A percentile compares a stretch with the other conserved stretches of the same genome.
These are phyloP conservation scores for Aspergillus carlsbadensis DNA, from an alignment of 495 filamentous ascomycete genomes.

Conservation along the genomic window DNA sequence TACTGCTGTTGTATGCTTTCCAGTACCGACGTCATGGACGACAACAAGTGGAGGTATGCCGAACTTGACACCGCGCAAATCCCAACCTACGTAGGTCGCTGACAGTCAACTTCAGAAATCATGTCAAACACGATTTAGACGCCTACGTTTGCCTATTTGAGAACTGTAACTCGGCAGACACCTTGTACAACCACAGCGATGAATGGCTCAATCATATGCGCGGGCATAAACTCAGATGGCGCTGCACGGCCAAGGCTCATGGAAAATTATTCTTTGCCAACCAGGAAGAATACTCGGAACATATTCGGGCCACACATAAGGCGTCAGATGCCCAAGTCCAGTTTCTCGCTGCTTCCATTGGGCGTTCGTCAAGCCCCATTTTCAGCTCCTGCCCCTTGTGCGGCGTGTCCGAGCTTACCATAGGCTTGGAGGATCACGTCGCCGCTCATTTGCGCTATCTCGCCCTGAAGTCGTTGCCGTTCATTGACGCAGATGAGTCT, in stretches of 20 bases:
- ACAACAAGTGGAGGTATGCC: not conserved
- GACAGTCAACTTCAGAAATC: not conserved
- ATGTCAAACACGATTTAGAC: constrained; percentile 1
- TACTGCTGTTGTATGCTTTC: too few species aligned
- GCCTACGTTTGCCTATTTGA: not conserved
- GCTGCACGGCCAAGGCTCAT: not conserved
- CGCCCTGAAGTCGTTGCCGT: not conserved
- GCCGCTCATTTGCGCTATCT: not conserved
- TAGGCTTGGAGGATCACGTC: not conserved
- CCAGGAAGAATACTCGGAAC: not conserved
- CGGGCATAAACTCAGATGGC: not conserved
- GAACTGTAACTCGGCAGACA: not conserved
- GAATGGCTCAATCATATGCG: not conserved
- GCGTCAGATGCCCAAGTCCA: too few species aligned
- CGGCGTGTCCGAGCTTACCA: not conserved
- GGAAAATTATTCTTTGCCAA: not conserved
- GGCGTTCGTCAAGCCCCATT: too few species aligned
- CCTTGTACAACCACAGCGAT: not conserved
- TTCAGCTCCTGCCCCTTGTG: too few species aligned
- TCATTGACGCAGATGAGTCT: not conserved
- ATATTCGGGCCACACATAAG: too few species aligned
- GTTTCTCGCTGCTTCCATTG: too few species aligned
- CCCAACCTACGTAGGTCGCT: not conserved
- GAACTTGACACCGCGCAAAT: too few species aligned
- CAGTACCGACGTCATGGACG: too few species aligned